These are phyloP conservation scores for Pyrenochaeta sp. DNA, from an alignment of 2,329 filamentous ascomycete genomes.

Conservation along the genomic window DNA sequence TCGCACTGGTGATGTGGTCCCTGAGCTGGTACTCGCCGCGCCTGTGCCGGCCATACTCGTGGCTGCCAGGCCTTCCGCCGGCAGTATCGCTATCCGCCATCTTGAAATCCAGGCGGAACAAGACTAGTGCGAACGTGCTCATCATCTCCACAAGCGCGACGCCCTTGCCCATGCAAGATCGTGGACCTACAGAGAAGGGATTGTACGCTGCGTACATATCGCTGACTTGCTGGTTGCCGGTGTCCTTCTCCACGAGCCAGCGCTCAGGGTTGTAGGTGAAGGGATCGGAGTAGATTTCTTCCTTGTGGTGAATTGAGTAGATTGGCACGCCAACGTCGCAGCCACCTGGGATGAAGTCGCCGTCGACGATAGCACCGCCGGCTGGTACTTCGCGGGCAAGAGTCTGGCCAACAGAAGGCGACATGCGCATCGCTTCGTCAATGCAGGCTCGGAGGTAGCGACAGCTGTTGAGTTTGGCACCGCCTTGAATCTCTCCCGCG, in stretches of 20 bases:
- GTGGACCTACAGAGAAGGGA: slow-evolving; percentile 71
- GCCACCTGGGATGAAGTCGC: slow-evolving; percentile 27
- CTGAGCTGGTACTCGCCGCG: too few relatives aligned
- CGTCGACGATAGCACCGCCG: slow-evolving; percentile 29
- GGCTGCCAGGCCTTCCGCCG: too few relatives aligned
- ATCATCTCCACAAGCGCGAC: slow-evolving; percentile 71
- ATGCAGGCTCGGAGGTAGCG: slow-evolving; percentile 41
- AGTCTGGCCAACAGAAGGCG: slow-evolving; percentile 26
- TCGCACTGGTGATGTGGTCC: too few relatives aligned
- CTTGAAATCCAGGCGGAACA: too few relatives aligned
- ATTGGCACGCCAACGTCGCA: slow-evolving; percentile 27
- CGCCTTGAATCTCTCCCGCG: slow-evolving; percentile 25
- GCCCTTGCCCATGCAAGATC: slow-evolving; percentile 73
- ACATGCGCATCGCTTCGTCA: slow-evolving; percentile 42
- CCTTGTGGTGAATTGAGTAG: slow-evolving; percentile 36
- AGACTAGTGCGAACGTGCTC: slow-evolving; percentile 63
- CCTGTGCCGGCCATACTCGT: too few relatives aligned
- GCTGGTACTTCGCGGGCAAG: slow-evolving; percentile 29
- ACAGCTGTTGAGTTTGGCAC: slow-evolving; percentile 25
- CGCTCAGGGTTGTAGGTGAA: slow-evolving; percentile 27
- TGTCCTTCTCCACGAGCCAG: slow-evolving; percentile 26
- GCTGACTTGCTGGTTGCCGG: slow-evolving; percentile 4
- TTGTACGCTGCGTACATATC: slow-evolving; percentile 58
- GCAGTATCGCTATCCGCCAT: too few relatives aligned
- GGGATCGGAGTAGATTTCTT: slow-evolving; percentile 23